Evolutionary conservation across 495 filamentous ascomycete genomes (phyloP), one percentile per base, ranked within the genome.

Genomic region (Trichoderma parareesei): DNA sequence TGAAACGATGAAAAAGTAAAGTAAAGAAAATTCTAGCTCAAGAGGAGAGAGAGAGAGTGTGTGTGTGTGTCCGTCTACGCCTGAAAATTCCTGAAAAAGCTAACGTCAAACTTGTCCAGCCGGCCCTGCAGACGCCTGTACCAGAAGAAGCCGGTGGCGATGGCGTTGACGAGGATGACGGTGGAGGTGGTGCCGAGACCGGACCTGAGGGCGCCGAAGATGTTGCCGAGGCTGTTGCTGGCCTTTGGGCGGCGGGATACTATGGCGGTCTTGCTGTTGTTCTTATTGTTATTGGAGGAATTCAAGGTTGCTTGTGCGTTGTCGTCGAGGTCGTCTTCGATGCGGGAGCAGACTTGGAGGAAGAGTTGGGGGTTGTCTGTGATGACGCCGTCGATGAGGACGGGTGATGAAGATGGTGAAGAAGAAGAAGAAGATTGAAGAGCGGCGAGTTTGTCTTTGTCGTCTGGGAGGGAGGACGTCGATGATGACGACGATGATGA

Each of bases 301-400:
- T 16, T 18, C 18, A 5, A 7, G 41, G 43, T 16, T 46, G 43
- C 8, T 13, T 13, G 13, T 43, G 41, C 3, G 0, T 35, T 57
- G 33, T 27, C 33, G 53, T 57, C 53, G 53, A 57, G 33, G 20
- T 57, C 49, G 16, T 60, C 65, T 27, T 44, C 57, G 57, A 66
- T 69, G 38, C 74, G 69, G 16, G 71, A 66, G 61, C 76, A 75
- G 1, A 85, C 77, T 62, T 78, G 76, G 35, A 74, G 66, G 65
- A 78, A 82, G 63, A 70, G 53, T 64, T 72, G 75, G 0, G 84
- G 84, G 53, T 87, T 77, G 64, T 88, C 85, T 14, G 85, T 86
- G 38, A 81, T 76, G 41, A 82, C 83, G 38, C 84, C 84, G 60
- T 84, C 79, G 9, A 84, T 72, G 11, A 63, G 27, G 60, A 41